Evolutionary conservation across 192 early-diverging fungal genomes (phyloP).

Genomic region (Umbelopsis ramanniana): DNA sequence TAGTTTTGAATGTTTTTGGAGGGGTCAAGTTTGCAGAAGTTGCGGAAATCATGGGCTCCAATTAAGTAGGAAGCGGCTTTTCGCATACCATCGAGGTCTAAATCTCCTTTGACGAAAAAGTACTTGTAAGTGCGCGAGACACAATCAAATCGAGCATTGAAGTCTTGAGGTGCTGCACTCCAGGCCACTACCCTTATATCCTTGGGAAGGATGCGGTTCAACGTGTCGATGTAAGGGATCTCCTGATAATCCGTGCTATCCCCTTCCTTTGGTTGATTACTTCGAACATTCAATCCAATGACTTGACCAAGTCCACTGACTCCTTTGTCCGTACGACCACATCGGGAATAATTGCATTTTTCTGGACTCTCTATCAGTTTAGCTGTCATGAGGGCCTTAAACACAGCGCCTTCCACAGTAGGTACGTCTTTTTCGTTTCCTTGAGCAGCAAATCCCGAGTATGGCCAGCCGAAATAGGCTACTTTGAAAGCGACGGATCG

Average conservation of each 20-base stretch:
- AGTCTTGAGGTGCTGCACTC: conserved; percentile 76
- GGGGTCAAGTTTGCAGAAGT: conserved; percentile 95
- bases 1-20: conserved; percentile 81
- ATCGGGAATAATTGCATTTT: conserved; percentile 78
- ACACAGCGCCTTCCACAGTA: conserved; percentile 87
- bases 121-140: conserved; percentile 87
- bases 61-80: conserved; percentile 69
- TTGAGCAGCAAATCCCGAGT: conserved; percentile 85
- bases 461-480: conserved; percentile 91
- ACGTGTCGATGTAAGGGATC: conserved; percentile 78
- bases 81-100: conserved; percentile 81
- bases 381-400: conserved; percentile 76
- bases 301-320: conserved; percentile 93
- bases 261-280: conserved; percentile 16
- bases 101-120: conserved; percentile 72
- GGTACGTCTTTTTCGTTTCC: conserved; percentile 56
- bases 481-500: conserved; percentile 86
- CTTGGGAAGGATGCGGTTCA: conserved; percentile 84
- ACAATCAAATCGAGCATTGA: conserved; percentile 91
- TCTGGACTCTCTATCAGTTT: conserved; percentile 73
- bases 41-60: conserved; percentile 91
- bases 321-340: conserved; percentile 87
- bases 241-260: conserved; percentile 47
- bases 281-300: conserved; percentile 75
- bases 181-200: conserved; percentile 94